Conservation (phyloP, 305 asterid species). For the Fraxinus floribunda region DNA sequence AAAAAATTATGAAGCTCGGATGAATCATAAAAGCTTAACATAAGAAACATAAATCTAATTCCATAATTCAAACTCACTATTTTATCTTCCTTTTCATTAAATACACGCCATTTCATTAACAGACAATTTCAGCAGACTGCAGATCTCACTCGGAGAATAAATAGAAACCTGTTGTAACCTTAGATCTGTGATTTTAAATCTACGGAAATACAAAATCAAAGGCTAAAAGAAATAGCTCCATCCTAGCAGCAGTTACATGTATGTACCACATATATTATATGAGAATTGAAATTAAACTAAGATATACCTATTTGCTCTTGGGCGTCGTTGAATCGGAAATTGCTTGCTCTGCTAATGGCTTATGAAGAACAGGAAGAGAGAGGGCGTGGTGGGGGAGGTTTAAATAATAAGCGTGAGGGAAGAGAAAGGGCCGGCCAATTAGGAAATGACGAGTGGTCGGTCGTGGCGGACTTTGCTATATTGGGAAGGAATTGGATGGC, state of each 20-base stretch:
- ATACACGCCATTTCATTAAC: background rate
- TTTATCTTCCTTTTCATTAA: background rate
- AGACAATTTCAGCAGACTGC: background rate
- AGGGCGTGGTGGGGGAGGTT: background rate
- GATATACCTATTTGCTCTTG: conserved; percentile 21
- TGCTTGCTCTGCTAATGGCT: background rate
- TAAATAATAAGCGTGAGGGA: conserved; percentile 1
- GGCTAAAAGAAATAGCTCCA: background rate
- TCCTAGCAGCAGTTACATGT: background rate
- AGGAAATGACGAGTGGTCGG: conserved; percentile 2
- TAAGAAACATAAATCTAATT: conserved; percentile 1
- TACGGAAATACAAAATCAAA: background rate
- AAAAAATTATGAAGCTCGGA: background rate
- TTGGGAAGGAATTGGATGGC: background rate
- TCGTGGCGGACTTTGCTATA: conserved; percentile 23
- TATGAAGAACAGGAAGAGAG: background rate
- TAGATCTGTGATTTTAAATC: conserved; percentile 21
- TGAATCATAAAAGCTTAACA: conserved; percentile 2
- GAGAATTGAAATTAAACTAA: background rate
- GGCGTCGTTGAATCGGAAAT: background rate
- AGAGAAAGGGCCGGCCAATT: conserved; percentile 14
- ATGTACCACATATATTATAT: background rate
- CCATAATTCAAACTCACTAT: background rate
- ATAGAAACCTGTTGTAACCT: background rate
- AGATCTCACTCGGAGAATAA: background rate